Conservation (phyloP, 805 yeast species). For the Suhomyces prunicola region DNA sequence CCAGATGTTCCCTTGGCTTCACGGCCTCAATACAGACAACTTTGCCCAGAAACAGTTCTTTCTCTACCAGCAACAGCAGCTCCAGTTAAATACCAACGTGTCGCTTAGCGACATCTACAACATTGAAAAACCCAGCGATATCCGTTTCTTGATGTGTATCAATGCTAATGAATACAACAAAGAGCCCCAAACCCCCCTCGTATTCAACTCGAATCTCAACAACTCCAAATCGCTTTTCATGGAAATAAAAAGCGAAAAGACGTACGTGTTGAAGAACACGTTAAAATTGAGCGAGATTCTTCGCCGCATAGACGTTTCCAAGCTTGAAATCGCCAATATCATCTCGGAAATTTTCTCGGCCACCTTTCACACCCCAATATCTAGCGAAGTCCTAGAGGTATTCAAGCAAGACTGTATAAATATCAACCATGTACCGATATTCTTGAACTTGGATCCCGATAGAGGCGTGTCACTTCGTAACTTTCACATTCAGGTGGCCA, state of each 20-base stretch:
- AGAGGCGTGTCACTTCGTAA: slow-evolving; percentile 76
- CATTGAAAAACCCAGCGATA: slow-evolving; percentile 22
- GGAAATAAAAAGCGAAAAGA: background rate
- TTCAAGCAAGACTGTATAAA: slow-evolving; percentile 42
- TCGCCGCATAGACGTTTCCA: slow-evolving; percentile 44
- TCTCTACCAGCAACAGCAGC: slow-evolving; percentile 25
- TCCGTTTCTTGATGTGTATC: slow-evolving; percentile 42
- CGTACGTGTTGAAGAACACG: slow-evolving; percentile 44
- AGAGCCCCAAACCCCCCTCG: background rate
- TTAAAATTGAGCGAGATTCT: slow-evolving; percentile 54
- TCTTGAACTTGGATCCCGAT: slow-evolving; percentile 62
- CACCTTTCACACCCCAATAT: slow-evolving; percentile 19
- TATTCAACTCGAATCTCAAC: slow-evolving; percentile 2
- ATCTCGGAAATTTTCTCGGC: slow-evolving; percentile 18
- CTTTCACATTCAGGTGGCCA: slow-evolving; percentile 83
- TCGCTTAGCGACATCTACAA: slow-evolving; percentile 5
- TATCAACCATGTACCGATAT: slow-evolving; percentile 48
- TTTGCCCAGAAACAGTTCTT: slow-evolving; percentile 52
- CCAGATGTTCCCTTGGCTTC: slow-evolving; percentile 85
- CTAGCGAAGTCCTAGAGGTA: slow-evolving; percentile 17
- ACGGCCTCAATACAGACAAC: slow-evolving; percentile 63
- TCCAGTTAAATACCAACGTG: background rate
- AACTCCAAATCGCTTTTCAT: background rate
- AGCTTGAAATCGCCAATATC: slow-evolving; percentile 25
- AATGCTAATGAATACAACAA: slow-evolving; percentile 11